Conservation (phyloP, 495 filamentous ascomycete genomes). For the Entonaema liquescens region DNA sequence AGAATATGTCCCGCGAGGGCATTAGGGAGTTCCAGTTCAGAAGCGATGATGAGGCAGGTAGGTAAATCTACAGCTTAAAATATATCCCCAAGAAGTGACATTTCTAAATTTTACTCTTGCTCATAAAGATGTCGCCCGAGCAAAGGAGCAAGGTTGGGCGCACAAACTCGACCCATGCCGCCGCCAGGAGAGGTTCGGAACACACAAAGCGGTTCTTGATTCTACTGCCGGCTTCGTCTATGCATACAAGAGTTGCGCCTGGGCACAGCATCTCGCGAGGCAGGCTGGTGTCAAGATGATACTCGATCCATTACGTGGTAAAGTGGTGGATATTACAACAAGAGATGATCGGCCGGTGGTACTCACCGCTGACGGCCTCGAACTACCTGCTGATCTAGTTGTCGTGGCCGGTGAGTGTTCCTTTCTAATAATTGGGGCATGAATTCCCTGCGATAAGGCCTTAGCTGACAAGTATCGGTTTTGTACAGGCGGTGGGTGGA, state of each 20-base stretch:
- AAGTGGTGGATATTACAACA: slow-evolving; percentile 37
- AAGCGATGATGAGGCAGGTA: slow-evolving; percentile 40
- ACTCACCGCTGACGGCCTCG: slow-evolving; percentile 46
- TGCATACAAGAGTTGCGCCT: slow-evolving; percentile 56
- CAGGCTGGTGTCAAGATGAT: slow-evolving; percentile 49
- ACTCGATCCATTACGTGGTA: slow-evolving; percentile 39
- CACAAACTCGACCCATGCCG: slow-evolving; percentile 45
- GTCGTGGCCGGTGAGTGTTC: slow-evolving; percentile 41
- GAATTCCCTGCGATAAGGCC: not conserved
- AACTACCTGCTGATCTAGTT: slow-evolving; percentile 41
- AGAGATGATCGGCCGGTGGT: slow-evolving; percentile 36
- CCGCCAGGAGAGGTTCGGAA: slow-evolving; percentile 38
- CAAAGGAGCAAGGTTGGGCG: slow-evolving; percentile 42
- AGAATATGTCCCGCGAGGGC: slow-evolving; percentile 48
- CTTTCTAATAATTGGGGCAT: not conserved
- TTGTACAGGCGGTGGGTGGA: slow-evolving; percentile 47
- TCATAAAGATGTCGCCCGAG: slow-evolving; percentile 38
- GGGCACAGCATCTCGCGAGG: slow-evolving; percentile 50
- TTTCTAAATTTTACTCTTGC: not conserved
- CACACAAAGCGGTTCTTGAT: slow-evolving; percentile 50
- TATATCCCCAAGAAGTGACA: not conserved
- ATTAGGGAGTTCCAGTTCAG: slow-evolving; percentile 47
- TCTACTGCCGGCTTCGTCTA: slow-evolving; percentile 51
- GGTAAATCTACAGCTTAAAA: slow-evolving; percentile 3
- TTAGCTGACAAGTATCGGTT: slow-evolving; percentile 6